Base-by-base conservation (phyloP, 148 eudicot genomes). In the Linanthus parryae region DNA sequence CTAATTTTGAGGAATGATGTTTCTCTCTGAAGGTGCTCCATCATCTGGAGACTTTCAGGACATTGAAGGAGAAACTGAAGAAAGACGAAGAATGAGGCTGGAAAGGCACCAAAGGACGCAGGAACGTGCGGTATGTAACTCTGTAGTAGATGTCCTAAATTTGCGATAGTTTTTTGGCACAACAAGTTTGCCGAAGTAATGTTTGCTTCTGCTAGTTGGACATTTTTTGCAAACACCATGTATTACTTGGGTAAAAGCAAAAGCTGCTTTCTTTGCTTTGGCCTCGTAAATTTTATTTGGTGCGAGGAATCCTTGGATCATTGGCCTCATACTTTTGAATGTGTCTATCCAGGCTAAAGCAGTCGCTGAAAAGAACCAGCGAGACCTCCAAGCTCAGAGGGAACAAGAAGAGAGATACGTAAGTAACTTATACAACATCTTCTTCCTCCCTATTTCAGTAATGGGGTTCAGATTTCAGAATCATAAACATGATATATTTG, bases 391-490 rank as follows among this genome's bases (percentile, higher is more conserved):
- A 61, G 72, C 73, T 57, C 95, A 82, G 69, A 68, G 39, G 69
- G 97, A 89, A 73, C 95, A 75, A 59, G 91, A 89, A 51, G 95
- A 89, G 77, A 78, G 65, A 42, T 81, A 74, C 72, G 97, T 89
- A 71, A 71, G 88, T 71, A 45, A 39, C 31, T 52, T 8, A 22
- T 24, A 14, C n/a, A n/a, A n/a, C n/a, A n/a, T n/a, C n/a, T n/a
- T n/a, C n/a, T n/a, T n/a, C n/a, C n/a, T n/a, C n/a, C n/a, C n/a
- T n/a, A n/a, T n/a, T n/a, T n/a, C n/a, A n/a, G n/a, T n/a, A n/a
- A n/a, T n/a, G n/a, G n/a, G n/a, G n/a, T n/a, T n/a, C n/a, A n/a
- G n/a, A n/a, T n/a, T n/a, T n/a, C n/a, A n/a, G n/a, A n/a, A n/a
- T n/a, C n/a, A n/a, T n/a, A n/a, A n/a, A n/a, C n/a, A n/a, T n/a